Evolutionary conservation across 257 asterid species (phyloP).

Genomic region (Nicotiana benthamiana): DNA sequence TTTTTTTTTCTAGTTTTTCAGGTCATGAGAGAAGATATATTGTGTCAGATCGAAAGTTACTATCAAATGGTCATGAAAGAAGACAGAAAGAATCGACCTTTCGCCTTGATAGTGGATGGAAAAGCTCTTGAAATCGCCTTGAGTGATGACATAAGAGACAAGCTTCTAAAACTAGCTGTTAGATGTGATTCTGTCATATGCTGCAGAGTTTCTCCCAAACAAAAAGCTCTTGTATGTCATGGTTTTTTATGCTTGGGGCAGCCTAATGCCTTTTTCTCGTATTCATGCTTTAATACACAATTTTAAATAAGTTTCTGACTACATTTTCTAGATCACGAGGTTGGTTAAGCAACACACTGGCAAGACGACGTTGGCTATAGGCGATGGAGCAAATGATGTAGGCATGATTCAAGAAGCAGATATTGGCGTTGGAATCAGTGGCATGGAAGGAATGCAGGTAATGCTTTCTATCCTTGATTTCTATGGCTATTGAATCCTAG

Average conservation of each 20-base stretch:
- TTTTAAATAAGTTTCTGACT: background rate
- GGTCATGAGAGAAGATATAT: constrained; percentile 61
- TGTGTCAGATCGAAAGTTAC: constrained; percentile 67
- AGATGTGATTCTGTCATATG: constrained; percentile 95
- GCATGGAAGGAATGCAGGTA: constrained; percentile 99
- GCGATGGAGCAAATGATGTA: constrained; percentile 99
- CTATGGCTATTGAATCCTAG: background rate
- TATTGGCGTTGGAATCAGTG: constrained; percentile 98
- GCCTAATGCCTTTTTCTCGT: background rate
- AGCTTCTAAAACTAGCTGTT: constrained; percentile 72
- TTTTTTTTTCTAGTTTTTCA: constrained; percentile 26
- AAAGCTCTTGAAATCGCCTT: constrained; percentile 70
- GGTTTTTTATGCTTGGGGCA: background rate
- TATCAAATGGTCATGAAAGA: constrained; percentile 68
- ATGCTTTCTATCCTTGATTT: constrained; percentile 6
- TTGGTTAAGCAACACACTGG: constrained; percentile 96
- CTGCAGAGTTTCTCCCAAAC: constrained; percentile 98
- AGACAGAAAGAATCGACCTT: constrained; percentile 58
- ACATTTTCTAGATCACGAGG: constrained; percentile 61
- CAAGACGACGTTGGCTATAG: constrained; percentile 86
- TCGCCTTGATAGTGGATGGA: constrained; percentile 92
- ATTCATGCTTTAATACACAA: background rate
- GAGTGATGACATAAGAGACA: constrained; percentile 68
- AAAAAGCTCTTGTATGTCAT: constrained; percentile 75
- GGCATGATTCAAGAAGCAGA: constrained; percentile 99